These are phyloP conservation scores for Teratosphaeria viscida DNA, from an alignment of 2,329 filamentous ascomycete species.

Conservation along the genomic window DNA sequence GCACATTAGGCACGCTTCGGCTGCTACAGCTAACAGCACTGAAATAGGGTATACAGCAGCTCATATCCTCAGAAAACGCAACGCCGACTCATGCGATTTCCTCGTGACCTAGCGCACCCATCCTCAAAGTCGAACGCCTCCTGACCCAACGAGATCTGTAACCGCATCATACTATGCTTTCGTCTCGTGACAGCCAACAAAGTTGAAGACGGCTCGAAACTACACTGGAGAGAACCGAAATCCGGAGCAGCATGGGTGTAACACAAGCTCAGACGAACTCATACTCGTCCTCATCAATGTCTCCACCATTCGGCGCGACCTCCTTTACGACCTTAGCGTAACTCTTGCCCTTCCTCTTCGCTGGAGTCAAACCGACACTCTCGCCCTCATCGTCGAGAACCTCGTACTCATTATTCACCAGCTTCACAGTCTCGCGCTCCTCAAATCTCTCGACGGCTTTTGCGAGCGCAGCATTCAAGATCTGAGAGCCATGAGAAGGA, in stretches of 20 bases:
- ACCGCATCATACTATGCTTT: not conserved
- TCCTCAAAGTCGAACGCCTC: slow-evolving; percentile 6
- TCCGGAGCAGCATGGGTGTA: not conserved
- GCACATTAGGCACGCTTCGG: not conserved
- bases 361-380: slow-evolving; percentile 17
- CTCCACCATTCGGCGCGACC: slow-evolving; percentile 13
- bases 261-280: slow-evolving; percentile 22
- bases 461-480: slow-evolving; percentile 46
- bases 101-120: slow-evolving; percentile 15
- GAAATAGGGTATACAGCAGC: slow-evolving; percentile 12
- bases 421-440: slow-evolving; percentile 49
- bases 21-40: not conserved
- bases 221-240: not conserved
- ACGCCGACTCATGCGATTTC: slow-evolving; percentile 5
- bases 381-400: slow-evolving; percentile 34
- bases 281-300: slow-evolving; percentile 24
- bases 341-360: slow-evolving; percentile 23
- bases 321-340: slow-evolving; percentile 18
- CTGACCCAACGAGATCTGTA: not conserved
- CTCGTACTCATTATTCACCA: slow-evolving; percentile 52
- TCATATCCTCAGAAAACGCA: slow-evolving; percentile 20
- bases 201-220: not conserved
- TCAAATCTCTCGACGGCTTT: slow-evolving; percentile 51
- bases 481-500: slow-evolving; percentile 45
- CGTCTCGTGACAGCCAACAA: not conserved